phyloP scores from a whole-genome alignment of 2,329 filamentous ascomycete species.

The Aspergillus felis region DNA sequence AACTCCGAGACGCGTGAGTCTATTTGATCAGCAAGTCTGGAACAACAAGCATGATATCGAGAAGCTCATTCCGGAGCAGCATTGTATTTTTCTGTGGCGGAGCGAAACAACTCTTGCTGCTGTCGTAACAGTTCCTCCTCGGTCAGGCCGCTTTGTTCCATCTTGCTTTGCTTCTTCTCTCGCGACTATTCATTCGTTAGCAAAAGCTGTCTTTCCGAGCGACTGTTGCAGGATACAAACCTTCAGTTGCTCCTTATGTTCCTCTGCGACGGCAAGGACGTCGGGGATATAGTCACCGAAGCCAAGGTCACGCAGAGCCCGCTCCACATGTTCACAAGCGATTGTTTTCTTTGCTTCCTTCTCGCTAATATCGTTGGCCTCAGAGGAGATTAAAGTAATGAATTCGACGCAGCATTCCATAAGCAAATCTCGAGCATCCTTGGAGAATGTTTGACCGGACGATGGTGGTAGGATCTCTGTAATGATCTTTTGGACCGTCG shows the following conservation, averaged over 20 bases:
- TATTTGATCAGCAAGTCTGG: constrained; percentile 32
- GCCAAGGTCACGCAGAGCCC: constrained; percentile 85
- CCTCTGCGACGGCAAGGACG: constrained; percentile 78
- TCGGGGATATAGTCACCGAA: constrained; percentile 90
- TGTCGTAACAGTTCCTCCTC: constrained; percentile 84
- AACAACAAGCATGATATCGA: constrained; percentile 1
- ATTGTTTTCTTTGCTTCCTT: constrained; percentile 99
- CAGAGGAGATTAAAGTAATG: constrained; percentile 95
- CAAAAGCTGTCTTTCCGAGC: constrained; percentile 2
- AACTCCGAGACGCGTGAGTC: constrained; percentile 13
- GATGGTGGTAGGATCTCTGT: constrained; percentile 82
- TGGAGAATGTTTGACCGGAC: constrained; percentile 79
- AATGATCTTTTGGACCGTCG: constrained; percentile 78
- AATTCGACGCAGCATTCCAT: constrained; percentile 99
- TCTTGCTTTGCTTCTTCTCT: constrained; percentile 96
- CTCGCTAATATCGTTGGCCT: constrained; percentile 98
- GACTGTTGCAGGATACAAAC: constrained; percentile 47
- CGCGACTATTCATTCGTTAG: constrained; percentile 59
- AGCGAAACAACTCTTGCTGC: constrained; percentile 87
- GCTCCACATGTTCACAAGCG: constrained; percentile 94
- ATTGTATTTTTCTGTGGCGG: constrained; percentile 70
- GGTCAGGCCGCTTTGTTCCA: constrained; percentile 87
- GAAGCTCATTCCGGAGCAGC: constrained; percentile 40
- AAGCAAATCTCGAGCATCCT: constrained; percentile 88
- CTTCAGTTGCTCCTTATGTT: constrained; percentile 91